These are phyloP conservation scores for Anisodus acutangulus DNA, from an alignment of 257 asterid species.

Conservation along the genomic window DNA sequence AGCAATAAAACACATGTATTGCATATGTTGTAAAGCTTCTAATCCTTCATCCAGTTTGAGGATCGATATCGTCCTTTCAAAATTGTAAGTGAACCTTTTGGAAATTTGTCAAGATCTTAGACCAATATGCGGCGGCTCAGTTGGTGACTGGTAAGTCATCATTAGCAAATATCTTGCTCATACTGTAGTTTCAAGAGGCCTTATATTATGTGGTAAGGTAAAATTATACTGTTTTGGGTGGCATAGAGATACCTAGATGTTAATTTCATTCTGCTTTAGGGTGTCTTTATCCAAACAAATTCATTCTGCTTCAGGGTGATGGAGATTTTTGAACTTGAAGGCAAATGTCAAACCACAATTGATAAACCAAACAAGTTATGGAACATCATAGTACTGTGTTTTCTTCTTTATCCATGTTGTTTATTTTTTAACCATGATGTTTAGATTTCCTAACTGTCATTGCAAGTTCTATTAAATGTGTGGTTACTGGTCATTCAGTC, in stretches of 20 bases:
- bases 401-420: too few relatives aligned
- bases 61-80: background rate
- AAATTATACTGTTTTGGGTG: background rate
- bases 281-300: background rate
- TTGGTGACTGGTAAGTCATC: background rate
- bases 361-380: slow-evolving; percentile 1
- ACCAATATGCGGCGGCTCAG: background rate
- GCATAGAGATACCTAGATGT: background rate
- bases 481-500: slow-evolving; percentile 5
- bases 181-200: background rate
- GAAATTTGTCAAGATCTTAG: slow-evolving; percentile 5
- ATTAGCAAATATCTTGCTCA: background rate
- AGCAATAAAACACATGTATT: background rate
- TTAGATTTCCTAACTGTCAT: background rate
- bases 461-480: background rate
- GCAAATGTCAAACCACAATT: background rate
- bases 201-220: background rate
- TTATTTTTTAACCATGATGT: background rate
- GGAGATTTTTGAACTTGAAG: background rate
- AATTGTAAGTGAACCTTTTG: slow-evolving; percentile 5
- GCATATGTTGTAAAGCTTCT: background rate
- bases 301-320: background rate
- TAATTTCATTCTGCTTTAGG: background rate
- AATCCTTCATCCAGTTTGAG: background rate
- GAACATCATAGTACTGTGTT: background rate